These are phyloP conservation scores for Diaporthe sp. DNA, from an alignment of 2,329 filamentous ascomycete genomes.

Conservation along the genomic window DNA sequence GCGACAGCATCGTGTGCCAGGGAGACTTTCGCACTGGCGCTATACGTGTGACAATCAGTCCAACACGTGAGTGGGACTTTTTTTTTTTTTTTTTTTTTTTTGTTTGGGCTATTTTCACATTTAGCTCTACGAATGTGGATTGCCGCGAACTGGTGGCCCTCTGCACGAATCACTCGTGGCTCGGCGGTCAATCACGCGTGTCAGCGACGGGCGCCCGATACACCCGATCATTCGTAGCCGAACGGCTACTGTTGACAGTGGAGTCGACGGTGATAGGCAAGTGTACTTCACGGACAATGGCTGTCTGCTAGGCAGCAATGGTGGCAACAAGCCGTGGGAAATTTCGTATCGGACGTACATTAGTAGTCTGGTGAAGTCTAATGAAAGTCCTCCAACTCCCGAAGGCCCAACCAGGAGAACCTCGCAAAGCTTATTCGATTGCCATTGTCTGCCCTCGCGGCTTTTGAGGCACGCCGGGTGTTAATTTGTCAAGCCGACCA, in stretches of 20 bases:
- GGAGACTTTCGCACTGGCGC: neutral
- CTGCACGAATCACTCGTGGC: conserved; percentile 12
- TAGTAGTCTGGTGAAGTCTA: neutral
- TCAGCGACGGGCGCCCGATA: neutral
- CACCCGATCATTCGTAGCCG: neutral
- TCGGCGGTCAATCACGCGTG: neutral
- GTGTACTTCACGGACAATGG: neutral
- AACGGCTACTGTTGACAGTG: neutral
- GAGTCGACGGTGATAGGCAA: neutral
- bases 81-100: too few relatives aligned
- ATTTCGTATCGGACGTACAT: neutral
- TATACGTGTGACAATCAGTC: neutral
- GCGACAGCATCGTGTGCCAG: neutral
- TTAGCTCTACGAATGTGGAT: neutral
- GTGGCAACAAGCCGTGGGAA: neutral
- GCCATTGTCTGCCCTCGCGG: neutral
- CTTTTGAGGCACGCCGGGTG: neutral
- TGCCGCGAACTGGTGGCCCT: neutral
- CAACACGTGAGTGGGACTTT: neutral
- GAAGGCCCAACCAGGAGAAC: neutral
- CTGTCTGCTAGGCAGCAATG: neutral
- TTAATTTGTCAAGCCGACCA: neutral
- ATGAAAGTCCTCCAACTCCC: neutral
- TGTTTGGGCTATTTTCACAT: neutral
- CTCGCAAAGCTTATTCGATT: neutral